A percentile compares a stretch with the other conserved stretches of the same genome.
Conservation (phyloP, 75 land plant genomes). For the Pinus albicaulis region DNA sequence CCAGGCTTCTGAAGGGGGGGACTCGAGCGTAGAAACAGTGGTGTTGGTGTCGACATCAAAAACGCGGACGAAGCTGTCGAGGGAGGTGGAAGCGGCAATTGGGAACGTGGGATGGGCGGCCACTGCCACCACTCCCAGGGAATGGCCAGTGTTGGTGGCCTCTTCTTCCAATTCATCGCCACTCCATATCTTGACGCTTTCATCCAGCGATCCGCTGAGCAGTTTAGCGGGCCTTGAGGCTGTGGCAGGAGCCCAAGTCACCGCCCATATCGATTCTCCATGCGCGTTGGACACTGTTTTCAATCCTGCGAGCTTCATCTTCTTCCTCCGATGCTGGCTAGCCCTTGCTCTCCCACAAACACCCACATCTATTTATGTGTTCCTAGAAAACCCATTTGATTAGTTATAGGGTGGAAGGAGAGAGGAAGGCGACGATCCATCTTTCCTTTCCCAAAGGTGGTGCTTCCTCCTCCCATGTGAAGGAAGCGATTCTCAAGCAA, state of each 20-base stretch:
- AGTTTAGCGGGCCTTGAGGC: conserved; percentile 55
- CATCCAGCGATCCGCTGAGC: conserved; percentile 90
- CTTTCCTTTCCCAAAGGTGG: too few species aligned
- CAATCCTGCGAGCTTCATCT: conserved; percentile 86
- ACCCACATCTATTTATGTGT: too few species aligned
- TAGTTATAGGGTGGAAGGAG: too few species aligned
- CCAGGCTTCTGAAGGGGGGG: conserved; percentile 97
- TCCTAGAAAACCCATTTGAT: too few species aligned
- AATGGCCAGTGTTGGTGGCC: conserved; percentile 78
- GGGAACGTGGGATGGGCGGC: conserved; percentile 85
- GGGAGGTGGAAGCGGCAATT: conserved; percentile 89
- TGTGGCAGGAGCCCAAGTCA: conserved; percentile 84
- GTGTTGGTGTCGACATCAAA: conserved; percentile 83
- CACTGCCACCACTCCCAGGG: conserved; percentile 93
- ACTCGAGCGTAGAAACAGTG: conserved; percentile 86
- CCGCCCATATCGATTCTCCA: conserved; percentile 90
- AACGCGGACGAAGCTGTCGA: conserved; percentile 92
- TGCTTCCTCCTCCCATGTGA: too few species aligned
- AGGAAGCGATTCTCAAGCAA: too few species aligned
- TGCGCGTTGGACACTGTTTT: conserved; percentile 79
- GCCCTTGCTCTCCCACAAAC: too few species aligned
- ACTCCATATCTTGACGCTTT: conserved; percentile 95
- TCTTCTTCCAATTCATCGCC: conserved; percentile 68
- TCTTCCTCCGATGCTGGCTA: not conserved
- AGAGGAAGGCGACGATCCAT: too few species aligned